Percentiles rank a stretch among this genome's conserved stretches.
Evolutionary conservation across 192 early-diverging fungal genomes (phyloP).

Genomic region (Entomortierella beljakovae): DNA sequence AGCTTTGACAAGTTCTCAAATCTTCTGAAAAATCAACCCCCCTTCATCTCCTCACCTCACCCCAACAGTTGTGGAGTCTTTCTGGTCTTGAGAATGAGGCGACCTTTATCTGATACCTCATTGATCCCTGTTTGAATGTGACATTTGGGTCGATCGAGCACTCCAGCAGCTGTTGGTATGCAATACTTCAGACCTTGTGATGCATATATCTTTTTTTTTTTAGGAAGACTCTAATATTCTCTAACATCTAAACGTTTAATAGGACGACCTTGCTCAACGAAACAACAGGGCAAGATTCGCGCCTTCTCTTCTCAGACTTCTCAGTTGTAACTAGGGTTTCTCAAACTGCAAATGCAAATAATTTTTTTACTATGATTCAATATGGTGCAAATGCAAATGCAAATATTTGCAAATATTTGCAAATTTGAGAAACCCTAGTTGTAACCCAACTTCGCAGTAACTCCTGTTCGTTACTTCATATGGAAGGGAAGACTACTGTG

Average conservation of each 20-base stretch:
- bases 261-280: conserved; percentile 25
- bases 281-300: conserved; percentile 31
- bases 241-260: conserved; percentile 18
- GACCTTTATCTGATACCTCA: conserved; percentile 25
- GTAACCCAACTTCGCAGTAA: too few species aligned
- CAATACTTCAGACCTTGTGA: conserved; percentile 17
- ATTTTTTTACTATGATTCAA: too few species aligned
- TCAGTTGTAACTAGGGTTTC: conserved; percentile 23
- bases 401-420: too few species aligned
- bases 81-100: conserved; percentile 29
- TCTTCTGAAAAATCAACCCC: conserved; percentile 30
- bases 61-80: conserved; percentile 32
- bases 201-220: conserved; percentile 31
- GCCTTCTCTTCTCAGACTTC: conserved; percentile 29
- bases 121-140: conserved; percentile 24
- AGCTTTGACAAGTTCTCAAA: conserved; percentile 31
- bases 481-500: conserved; percentile 26
- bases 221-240: conserved; percentile 17
- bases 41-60: conserved; percentile 26
- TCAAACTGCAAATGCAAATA: too few species aligned
- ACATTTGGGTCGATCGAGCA: conserved; percentile 31
- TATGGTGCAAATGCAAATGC: too few species aligned
- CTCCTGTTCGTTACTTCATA: conserved; percentile 26
- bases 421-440: too few species aligned
- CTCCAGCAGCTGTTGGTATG: conserved; percentile 28